Evolutionary conservation across 2,329 filamentous ascomycete species (phyloP).

Genomic region (Leptographium flavum): DNA sequence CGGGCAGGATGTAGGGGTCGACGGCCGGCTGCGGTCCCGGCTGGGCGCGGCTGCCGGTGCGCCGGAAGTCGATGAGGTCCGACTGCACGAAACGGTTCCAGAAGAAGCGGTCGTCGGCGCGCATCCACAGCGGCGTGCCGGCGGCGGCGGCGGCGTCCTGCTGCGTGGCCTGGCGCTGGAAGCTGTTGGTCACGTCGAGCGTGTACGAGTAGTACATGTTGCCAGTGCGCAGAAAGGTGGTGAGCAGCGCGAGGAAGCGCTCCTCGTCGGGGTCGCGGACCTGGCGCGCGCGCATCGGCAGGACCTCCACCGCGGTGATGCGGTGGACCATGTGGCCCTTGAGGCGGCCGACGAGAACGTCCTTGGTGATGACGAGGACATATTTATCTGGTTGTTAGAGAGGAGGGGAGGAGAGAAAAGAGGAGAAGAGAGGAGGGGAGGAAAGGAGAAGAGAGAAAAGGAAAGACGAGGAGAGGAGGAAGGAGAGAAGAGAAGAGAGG

Average conservation of each 20-base stretch:
- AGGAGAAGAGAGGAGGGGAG: neutral
- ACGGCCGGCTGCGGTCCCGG: constrained; percentile 57
- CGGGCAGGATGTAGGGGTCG: constrained; percentile 86
- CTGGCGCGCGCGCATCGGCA: constrained; percentile 83
- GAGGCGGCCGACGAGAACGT: constrained; percentile 75
- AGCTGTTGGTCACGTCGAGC: constrained; percentile 89
- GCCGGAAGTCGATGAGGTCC: constrained; percentile 81
- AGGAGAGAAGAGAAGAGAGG: too few species aligned
- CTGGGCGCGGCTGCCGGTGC: constrained; percentile 44
- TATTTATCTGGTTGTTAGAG: constrained; percentile 59
- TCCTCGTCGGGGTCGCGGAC: constrained; percentile 92
- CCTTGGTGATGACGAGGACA: constrained; percentile 91
- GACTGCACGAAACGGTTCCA: constrained; percentile 93
- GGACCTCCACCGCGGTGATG: constrained; percentile 77
- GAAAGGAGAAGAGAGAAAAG: too few species aligned
- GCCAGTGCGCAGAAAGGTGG: constrained; percentile 64
- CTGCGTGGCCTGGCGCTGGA: constrained; percentile 78
- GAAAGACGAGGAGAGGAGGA: too few species aligned
- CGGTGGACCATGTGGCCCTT: constrained; percentile 97
- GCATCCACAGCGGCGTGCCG: constrained; percentile 64
- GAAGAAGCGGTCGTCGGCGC: constrained; percentile 94
- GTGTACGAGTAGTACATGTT: constrained; percentile 99
- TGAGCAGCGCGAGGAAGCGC: constrained; percentile 70
- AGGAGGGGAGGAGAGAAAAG: neutral
- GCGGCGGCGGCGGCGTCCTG: constrained; percentile 33